Conservation (phyloP, 768 basidiomycete genomes). For the Boletellus emodensis region DNA sequence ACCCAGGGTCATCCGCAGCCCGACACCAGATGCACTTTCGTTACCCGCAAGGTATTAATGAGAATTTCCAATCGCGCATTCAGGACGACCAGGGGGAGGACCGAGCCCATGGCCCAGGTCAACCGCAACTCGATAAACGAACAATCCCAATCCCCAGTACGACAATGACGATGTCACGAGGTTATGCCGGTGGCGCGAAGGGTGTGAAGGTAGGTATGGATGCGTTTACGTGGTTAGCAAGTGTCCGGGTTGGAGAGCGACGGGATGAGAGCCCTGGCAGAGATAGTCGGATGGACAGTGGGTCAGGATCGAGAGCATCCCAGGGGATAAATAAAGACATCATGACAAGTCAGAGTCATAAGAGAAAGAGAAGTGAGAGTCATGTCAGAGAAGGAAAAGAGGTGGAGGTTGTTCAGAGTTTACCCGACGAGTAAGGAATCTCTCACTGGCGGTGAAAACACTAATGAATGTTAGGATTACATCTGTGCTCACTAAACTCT, state of each 20-base stretch:
- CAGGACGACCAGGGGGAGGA: conserved; percentile 16
- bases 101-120: neutral
- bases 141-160: conserved; percentile 24
- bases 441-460: neutral
- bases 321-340: conserved; percentile 18
- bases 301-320: conserved; percentile 40
- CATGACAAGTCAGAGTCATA: conserved; percentile 9
- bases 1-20: conserved; percentile 32
- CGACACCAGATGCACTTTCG: conserved; percentile 33
- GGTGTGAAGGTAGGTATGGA: conserved; percentile 64
- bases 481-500: conserved; percentile 62
- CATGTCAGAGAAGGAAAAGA: conserved; percentile 31
- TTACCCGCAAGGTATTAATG: conserved; percentile 17
- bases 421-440: conserved; percentile 68
- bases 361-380: conserved; percentile 48
- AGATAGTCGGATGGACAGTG: conserved; percentile 44
- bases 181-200: conserved; percentile 44
- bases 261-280: conserved; percentile 56
- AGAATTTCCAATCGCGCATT: conserved; percentile 8
- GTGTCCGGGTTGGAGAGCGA: conserved; percentile 59
- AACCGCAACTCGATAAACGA: conserved; percentile 13
- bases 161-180: conserved; percentile 45
- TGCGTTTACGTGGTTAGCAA: conserved; percentile 67
- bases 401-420: conserved; percentile 40
- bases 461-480: conserved; percentile 51